These are phyloP conservation scores for Verticillium nubilum DNA, from an alignment of 2,329 filamentous ascomycete genomes.

Conservation along the genomic window DNA sequence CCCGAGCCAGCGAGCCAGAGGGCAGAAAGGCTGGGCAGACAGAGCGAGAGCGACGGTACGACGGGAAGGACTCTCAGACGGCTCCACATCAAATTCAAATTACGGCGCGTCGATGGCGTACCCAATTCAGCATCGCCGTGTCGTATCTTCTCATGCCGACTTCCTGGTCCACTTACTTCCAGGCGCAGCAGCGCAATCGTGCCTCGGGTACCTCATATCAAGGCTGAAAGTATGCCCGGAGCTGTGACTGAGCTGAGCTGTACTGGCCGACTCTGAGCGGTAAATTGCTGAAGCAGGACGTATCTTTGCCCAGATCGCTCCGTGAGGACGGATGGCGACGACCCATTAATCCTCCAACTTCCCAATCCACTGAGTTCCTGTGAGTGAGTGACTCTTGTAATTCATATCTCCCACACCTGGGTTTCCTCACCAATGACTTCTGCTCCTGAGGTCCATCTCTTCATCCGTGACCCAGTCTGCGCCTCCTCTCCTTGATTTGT, in stretches of 20 bases:
- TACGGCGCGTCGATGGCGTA: neutral
- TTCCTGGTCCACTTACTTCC: neutral
- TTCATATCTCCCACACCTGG: neutral
- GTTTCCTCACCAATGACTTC: neutral
- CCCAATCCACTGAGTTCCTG: too few species aligned
- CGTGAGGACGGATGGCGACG: too few species aligned
- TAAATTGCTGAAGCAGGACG: too few species aligned
- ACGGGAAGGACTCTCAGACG: neutral
- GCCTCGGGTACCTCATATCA: neutral
- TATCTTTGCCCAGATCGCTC: too few species aligned
- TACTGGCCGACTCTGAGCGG: neutral
- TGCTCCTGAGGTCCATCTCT: neutral
- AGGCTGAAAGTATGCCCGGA: neutral
- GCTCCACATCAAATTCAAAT: slow-evolving; percentile 1
- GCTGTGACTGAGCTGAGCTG: neutral
- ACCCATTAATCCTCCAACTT: too few species aligned
- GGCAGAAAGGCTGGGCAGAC: neutral
- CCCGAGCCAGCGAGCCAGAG: neutral
- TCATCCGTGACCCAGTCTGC: neutral
- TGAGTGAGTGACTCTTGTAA: too few species aligned
- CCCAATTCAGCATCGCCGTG: neutral
- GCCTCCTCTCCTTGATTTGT: neutral
- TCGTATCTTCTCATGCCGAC: neutral
- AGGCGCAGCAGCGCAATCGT: neutral
- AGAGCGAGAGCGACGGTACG: neutral